Base-by-base conservation (phyloP, 164 flowering plant species). In the Cinnamomum micranthum region DNA sequence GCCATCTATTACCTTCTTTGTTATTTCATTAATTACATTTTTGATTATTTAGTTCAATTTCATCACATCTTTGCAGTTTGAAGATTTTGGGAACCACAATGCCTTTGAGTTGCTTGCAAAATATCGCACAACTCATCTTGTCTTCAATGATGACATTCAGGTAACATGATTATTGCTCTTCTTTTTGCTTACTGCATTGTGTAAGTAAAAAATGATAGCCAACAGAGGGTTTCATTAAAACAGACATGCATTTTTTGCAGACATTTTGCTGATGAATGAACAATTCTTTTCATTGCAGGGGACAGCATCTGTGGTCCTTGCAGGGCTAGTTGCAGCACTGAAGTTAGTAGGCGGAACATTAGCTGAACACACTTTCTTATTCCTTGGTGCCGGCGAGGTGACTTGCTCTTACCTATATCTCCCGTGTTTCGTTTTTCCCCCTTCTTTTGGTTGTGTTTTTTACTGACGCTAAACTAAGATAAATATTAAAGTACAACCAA, bases 331-430 rank as follows among this genome's bases (percentile, higher is more conserved):
- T 72, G 86, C 98, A 19, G 85, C 97, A 13, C 75, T 91, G 80
- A 89, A 85, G 81, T 72, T 85, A 74, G 76, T 87, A 72, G 92
- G 94, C 75, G 90, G 93, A 68, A 77, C 86, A 65, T 80, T 94
- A 77, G 83, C 84, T 70, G 97, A 94, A 23, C 98, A 94, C 27
- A 94, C 80, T 50, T 93, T 90, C 85, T 81, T 93, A 81, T 93
- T 93, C 82, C 92, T 90, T 77, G 98, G 98, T 76, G 98, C 98
- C 78, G 98, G 98, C 51, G 98, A 94, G 85, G 98, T 94, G 74
- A 31, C 35, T 31, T 25, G 13, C 11, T 28, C 10, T 14, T 65
- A 4, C 14, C 31, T 28, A 65, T 23, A 25, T 25, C 27, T 23
- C 35, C 6, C 5, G 35, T 31, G 35, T 31, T 31, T 4, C 6